These are phyloP conservation scores for Purpureocillium takamizusanense DNA, from an alignment of 2,329 filamentous ascomycete species.

Conservation along the genomic window DNA sequence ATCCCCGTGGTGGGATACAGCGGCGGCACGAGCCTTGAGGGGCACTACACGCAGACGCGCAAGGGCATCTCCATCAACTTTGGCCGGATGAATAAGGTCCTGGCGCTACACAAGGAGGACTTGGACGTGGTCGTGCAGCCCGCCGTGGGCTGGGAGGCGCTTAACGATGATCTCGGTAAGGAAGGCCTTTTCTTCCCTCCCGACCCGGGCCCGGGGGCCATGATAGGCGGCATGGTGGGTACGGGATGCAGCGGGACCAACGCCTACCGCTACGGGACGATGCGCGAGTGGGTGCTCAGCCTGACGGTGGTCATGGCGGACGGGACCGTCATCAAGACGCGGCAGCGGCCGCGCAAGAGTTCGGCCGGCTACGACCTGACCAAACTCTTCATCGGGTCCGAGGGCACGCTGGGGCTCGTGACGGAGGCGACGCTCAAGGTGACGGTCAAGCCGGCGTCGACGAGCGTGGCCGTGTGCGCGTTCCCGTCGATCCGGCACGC, in stretches of 20 bases:
- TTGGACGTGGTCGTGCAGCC: conserved; percentile 70
- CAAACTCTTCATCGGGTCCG: conserved; percentile 79
- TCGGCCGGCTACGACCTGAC: conserved; percentile 90
- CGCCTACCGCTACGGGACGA: conserved; percentile 85
- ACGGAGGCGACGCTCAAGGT: conserved; percentile 87
- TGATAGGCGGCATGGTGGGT: conserved; percentile 84
- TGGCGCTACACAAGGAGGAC: conserved; percentile 69
- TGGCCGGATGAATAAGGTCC: conserved; percentile 71
- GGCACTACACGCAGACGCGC: conserved; percentile 75
- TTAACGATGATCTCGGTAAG: conserved; percentile 68
- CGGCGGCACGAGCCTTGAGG: conserved; percentile 83
- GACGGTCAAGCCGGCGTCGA: conserved; percentile 69
- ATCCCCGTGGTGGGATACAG: conserved; percentile 85
- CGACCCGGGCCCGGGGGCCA: conserved; percentile 82
- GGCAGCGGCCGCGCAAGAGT: conserved; percentile 80
- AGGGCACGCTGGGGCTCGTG: conserved; percentile 84
- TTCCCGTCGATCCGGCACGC: conserved; percentile 56
- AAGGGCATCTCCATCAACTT: conserved; percentile 85
- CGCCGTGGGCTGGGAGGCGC: conserved; percentile 75
- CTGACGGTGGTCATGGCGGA: conserved; percentile 85
- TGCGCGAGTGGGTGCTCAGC: conserved; percentile 87
- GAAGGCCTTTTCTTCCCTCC: conserved; percentile 85
- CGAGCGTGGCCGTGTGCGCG: conserved; percentile 67
- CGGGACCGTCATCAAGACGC: conserved; percentile 81
- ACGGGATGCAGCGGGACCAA: conserved; percentile 73